Evolutionary conservation across 371 early-diverging fungal genomes (phyloP), one percentile per base, ranked within the genome.

Genomic region (Circinella umbellata): DNA sequence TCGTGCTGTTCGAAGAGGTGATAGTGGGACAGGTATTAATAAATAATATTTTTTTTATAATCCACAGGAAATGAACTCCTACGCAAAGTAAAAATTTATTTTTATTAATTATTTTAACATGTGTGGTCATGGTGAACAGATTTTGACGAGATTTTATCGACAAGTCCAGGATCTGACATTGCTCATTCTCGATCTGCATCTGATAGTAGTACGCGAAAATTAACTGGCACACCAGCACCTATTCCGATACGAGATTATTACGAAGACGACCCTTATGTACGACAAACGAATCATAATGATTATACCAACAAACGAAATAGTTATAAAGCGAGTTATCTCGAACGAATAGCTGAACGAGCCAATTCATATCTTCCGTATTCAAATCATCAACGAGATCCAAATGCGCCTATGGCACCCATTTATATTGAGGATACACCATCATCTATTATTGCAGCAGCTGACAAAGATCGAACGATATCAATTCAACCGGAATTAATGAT

Each of bases 291-390:
- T 35, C 38, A 70, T 61, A 47, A 53, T 27, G 27, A 27, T 27
- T 27, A 27, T 27, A 27, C 27, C 51, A 63, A 55, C 57, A 38
- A 42, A 38, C 63, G 38, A 4, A 63, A 51, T 51, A 62, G 63
- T 37, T 27, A 27, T 27, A 37, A 49, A 51, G 53, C 53, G 6
- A n/a, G 53, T 17, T 36, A 36, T 38, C 36, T 38, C 27, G 46
- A 63, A 15, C 51, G 51, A n/a, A 51, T 51, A 35, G 27, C 57
- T 11, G 62, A 57, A 17, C 64, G 82, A 72, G 76, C 81, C 61
- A 83, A 83, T 64, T 80, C 83, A 0, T 83, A 83, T 69, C 63
- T 83, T 34, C 83, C 83, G 8, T 83, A 83, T 53, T 83, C 81
- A 38, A 79, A 80, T 59, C 83, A 83, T 54, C 65, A 57, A 54